These are phyloP conservation scores for Knufia petricola DNA, from an alignment of 2,329 filamentous ascomycete genomes.

Conservation along the genomic window DNA sequence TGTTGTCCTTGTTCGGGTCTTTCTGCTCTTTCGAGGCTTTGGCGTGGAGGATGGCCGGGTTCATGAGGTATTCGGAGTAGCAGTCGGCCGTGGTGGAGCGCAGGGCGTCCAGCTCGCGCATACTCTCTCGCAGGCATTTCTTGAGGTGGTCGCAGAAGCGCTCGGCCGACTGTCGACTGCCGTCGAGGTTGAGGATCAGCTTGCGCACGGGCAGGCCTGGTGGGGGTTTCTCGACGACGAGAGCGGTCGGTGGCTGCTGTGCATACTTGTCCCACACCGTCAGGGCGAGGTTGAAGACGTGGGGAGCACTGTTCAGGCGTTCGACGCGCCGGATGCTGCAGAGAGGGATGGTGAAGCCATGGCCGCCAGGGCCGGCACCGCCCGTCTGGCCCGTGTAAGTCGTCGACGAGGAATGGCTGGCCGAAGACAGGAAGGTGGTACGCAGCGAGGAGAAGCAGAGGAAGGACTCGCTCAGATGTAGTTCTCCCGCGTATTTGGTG, in stretches of 20 bases:
- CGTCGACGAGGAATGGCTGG: conserved; percentile 69
- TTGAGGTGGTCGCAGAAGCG: conserved; percentile 94
- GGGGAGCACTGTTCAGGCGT: conserved; percentile 82
- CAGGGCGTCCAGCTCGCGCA: conserved; percentile 78
- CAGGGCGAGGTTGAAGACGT: conserved; percentile 83
- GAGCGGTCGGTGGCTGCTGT: conserved; percentile 41
- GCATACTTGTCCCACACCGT: conserved; percentile 77
- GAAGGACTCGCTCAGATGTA: conserved; percentile 89
- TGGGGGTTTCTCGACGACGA: conserved; percentile 12
- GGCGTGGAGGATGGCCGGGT: conserved; percentile 29
- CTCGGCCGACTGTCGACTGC: conserved; percentile 80
- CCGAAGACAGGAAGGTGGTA: conserved; percentile 72
- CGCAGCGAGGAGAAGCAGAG: conserved; percentile 94
- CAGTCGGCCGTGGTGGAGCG: conserved; percentile 71
- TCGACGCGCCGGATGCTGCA: conserved; percentile 88
- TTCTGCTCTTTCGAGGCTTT: conserved; percentile 51
- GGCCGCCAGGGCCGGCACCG: conserved; percentile 82
- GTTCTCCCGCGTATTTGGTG: conserved; percentile 82
- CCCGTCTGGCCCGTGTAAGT: conserved; percentile 88
- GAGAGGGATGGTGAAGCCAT: conserved; percentile 89
- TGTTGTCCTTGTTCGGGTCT: conserved; percentile 45
- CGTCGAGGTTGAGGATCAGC: conserved; percentile 83
- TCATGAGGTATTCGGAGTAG: conserved; percentile 77
- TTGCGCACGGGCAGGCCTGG: conserved; percentile 60
- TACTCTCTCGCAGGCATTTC: conserved; percentile 73